Evolutionary conservation across 169 alveolate genomes (phyloP).

Genomic region (Cryptosporidium meleagridis): DNA sequence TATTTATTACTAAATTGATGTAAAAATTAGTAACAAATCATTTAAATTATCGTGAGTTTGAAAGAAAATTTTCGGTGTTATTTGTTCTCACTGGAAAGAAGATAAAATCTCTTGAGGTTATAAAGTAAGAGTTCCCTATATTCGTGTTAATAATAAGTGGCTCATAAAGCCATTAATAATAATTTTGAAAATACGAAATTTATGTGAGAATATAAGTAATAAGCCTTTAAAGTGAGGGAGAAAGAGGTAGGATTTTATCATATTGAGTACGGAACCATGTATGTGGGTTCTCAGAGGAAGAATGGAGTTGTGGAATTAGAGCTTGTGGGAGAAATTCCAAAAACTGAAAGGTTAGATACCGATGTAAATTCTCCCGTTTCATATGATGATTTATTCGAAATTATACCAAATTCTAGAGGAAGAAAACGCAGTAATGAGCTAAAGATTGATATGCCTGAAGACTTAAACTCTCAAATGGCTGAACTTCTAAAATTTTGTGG

Average conservation of each 20-base stretch:
- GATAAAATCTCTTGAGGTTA: background rate
- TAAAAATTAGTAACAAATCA: background rate
- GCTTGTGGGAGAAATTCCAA: constrained; percentile 42
- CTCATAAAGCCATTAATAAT: background rate
- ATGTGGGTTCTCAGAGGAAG: constrained; percentile 25
- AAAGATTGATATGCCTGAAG: constrained; percentile 46
- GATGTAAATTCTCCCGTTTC: constrained; percentile 56
- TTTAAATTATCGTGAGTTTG: background rate
- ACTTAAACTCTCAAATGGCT: constrained; percentile 9
- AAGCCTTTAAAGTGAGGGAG: background rate
- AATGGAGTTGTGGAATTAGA: constrained; percentile 34
- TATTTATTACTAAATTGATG: background rate
- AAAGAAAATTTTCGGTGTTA: background rate
- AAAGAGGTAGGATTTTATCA: background rate
- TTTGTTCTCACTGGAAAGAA: background rate
- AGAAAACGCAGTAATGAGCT: background rate
- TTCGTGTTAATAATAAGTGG: background rate
- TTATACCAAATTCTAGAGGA: background rate
- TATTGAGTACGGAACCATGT: background rate
- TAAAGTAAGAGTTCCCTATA: background rate
- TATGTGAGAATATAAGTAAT: constrained; percentile 7
- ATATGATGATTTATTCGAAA: constrained; percentile 59
- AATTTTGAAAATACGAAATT: background rate
- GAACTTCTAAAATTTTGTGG: constrained; percentile 36
- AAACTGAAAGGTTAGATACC: constrained; percentile 59